Evolutionary conservation across 2,329 filamentous ascomycete species (phyloP).

Genomic region (Aspergillus ochraceus): DNA sequence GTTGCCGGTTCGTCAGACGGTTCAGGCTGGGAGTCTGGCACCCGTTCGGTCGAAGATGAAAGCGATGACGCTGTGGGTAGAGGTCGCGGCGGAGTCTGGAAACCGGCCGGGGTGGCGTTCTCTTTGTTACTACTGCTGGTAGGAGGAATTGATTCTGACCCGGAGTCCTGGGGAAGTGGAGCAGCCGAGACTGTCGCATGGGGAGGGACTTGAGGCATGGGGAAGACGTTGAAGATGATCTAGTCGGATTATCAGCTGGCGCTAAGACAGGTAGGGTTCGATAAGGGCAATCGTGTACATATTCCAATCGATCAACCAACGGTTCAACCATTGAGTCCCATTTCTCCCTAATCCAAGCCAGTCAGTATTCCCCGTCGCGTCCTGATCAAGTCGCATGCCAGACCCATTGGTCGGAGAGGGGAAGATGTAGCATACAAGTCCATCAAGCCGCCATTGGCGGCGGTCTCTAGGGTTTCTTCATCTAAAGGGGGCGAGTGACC

Average conservation of each 20-base stretch:
- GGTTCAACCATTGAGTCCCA: conserved; percentile 69
- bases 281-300: conserved; percentile 42
- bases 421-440: conserved; percentile 51
- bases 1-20: conserved; percentile 46
- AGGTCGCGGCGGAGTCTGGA: conserved; percentile 31
- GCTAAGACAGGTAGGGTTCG: background rate
- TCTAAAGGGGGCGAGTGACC: conserved; percentile 29
- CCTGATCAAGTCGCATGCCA: too few species aligned
- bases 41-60: conserved; percentile 38
- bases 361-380: conserved; percentile 27
- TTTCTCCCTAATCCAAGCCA: conserved; percentile 53
- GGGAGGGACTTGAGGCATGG: conserved; percentile 61
- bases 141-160: conserved; percentile 25
- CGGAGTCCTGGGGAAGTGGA: conserved; percentile 25
- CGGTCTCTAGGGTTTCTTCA: conserved; percentile 56
- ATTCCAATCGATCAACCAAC: conserved; percentile 68
- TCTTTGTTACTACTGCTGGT: conserved; percentile 40
- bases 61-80: conserved; percentile 41
- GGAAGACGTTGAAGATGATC: conserved; percentile 76
- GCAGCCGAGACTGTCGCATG: conserved; percentile 29
- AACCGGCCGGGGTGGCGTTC: conserved; percentile 30
- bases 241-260: conserved; percentile 35
- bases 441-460: conserved; percentile 59
- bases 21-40: conserved; percentile 44
- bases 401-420: background rate